These are phyloP conservation scores for Pachysandra terminalis DNA, from an alignment of 164 flowering plant genomes.

Conservation along the genomic window DNA sequence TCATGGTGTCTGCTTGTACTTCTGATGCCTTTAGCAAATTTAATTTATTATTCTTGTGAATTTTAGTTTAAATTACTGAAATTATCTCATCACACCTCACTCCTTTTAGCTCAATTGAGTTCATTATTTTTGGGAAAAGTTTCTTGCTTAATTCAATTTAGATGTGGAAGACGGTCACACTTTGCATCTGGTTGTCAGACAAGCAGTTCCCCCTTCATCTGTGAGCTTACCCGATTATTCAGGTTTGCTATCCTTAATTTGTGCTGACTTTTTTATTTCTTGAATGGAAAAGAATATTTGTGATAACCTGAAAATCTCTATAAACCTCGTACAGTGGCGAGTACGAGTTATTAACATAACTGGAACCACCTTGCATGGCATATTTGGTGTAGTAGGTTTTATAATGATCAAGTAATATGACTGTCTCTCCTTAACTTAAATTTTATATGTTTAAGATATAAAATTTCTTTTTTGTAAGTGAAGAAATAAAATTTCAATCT, in stretches of 20 bases:
- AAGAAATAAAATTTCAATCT: too few relatives aligned
- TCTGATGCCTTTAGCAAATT: neutral
- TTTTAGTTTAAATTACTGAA: too few relatives aligned
- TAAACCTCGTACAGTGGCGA: too few relatives aligned
- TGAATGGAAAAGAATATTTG: neutral
- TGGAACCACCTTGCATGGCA: too few relatives aligned
- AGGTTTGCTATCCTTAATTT: conserved; percentile 37
- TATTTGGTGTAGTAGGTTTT: too few relatives aligned
- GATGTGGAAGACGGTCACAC: conserved; percentile 99
- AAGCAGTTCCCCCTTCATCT: conserved; percentile 54
- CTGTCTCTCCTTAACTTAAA: too few relatives aligned
- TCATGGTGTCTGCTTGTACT: neutral
- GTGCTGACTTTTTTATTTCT: neutral
- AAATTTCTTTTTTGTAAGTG: too few relatives aligned
- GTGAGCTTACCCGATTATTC: conserved; percentile 38
- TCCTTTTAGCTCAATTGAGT: neutral
- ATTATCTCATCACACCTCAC: neutral
- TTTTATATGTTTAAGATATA: too few relatives aligned
- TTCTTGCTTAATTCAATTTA: conserved; percentile 35
- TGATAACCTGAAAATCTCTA: neutral
- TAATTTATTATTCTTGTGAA: too few relatives aligned
- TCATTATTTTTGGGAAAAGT: conserved; percentile 11
- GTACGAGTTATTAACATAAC: too few relatives aligned
- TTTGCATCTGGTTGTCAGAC: conserved; percentile 88
- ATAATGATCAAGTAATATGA: too few relatives aligned